Base-by-base conservation (phyloP, 805 yeast species). In the Maudiozyma barnettii region DNA sequence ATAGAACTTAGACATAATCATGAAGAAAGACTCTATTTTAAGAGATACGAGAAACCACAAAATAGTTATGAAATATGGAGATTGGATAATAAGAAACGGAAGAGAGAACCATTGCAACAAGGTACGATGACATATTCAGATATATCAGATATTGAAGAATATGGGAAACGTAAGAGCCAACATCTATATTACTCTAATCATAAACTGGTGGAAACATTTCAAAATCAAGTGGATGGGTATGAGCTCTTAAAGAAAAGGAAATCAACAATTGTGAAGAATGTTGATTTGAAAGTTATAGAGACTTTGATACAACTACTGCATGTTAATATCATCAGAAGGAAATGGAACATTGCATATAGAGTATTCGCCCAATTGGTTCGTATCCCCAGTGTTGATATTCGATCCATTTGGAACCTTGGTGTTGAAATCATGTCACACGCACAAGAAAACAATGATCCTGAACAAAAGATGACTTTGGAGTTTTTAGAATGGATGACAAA, bases 341-440 rank as follows among this genome's bases (percentile, higher is more conserved):
- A 79, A 8, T 84, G 88, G 88, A 54, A 59, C 5, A 41, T 68
- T 14, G 84, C 85, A 0, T 79, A 77, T 54, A 70, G 70, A 46
- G 63, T 78, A 7, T 78, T 79, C 52, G 60, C 77, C 9, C 45
- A 77, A 1, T 58, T 84, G 20, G 58, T 79, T 2, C 60, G 82
- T 45, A 54, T 75, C 1, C 75, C 75, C 1, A 60, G 60, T 1
- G 69, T 77, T 10, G 86, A 83, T 57, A 58, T 81, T 5, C 66
- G 79, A 46, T 63, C 74, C 3, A 57, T 82, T 10, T 84, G 90
- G 90, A 76, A 83, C 0, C 35, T 81, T 0, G 89, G 84, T 0
- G 60, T 78, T 5, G 81, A 78, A 49, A 76, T 82, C 5, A 56
- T 82, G 20, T 55, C 57, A 5, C 39, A 33, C n/a, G 36, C 36